Evolutionary conservation across 768 basidiomycete genomes (phyloP).

Genomic region (Pulveroboletus sp.): DNA sequence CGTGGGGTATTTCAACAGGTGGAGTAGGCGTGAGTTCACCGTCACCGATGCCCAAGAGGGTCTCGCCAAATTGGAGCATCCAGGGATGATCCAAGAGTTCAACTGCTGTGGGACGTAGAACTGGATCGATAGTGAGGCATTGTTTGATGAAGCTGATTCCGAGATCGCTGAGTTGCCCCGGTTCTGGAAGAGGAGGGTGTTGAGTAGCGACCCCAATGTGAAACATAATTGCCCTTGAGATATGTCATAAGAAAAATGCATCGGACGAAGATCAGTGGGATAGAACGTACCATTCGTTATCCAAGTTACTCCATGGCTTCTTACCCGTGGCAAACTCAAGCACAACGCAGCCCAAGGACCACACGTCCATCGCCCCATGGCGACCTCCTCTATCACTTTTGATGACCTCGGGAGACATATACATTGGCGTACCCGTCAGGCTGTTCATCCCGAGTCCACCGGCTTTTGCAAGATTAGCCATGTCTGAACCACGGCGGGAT

Average conservation of each 20-base stretch:
- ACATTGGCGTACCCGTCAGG: conserved; percentile 97
- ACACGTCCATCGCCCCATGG: conserved; percentile 96
- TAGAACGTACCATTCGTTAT: conserved; percentile 88
- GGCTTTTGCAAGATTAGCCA: conserved; percentile 30
- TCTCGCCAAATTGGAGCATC: conserved; percentile 82
- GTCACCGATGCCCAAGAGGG: conserved; percentile 65
- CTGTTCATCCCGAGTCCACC: conserved; percentile 62
- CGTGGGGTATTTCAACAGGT: conserved; percentile 43
- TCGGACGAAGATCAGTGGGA: background rate
- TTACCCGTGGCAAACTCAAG: conserved; percentile 94
- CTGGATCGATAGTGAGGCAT: conserved; percentile 86
- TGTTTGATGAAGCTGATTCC: conserved; percentile 94
- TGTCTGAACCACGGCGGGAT: conserved; percentile 57
- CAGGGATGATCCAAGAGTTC: conserved; percentile 88
- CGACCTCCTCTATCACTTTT: conserved; percentile 87
- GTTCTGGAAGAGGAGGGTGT: conserved; percentile 92
- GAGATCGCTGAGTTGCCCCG: conserved; percentile 79
- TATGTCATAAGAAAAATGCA: conserved; percentile 2
- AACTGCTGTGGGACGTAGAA: conserved; percentile 75
- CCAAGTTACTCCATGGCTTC: conserved; percentile 98
- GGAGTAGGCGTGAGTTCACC: conserved; percentile 53
- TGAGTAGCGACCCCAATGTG: conserved; percentile 97
- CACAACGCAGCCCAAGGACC: conserved; percentile 97
- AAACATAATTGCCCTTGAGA: conserved; percentile 97
- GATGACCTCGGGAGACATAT: conserved; percentile 99